Evolutionary conservation across 1,284 basidiomycete genomes (phyloP).

Genomic region (Cutaneotrichosporon curvatum): DNA sequence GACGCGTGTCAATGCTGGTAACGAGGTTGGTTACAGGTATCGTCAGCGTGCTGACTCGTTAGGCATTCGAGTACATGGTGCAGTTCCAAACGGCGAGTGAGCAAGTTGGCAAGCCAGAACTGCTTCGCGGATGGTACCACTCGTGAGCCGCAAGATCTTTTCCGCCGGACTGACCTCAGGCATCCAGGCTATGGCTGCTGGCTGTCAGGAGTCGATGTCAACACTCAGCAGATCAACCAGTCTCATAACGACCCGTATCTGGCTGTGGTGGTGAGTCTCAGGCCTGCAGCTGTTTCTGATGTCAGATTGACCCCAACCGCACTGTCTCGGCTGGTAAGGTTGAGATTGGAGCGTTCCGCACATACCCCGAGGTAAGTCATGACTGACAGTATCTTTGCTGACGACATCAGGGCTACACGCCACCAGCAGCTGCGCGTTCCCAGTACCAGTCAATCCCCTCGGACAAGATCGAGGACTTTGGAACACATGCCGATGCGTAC

Average conservation of each 20-base stretch:
- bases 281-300: background rate
- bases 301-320: slow-evolving; percentile 90
- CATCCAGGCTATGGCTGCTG: slow-evolving; percentile 97
- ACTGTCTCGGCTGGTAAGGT: slow-evolving; percentile 97
- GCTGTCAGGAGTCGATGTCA: slow-evolving; percentile 93
- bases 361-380: slow-evolving; percentile 65
- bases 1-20: slow-evolving; percentile 92
- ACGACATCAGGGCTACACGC: slow-evolving; percentile 60
- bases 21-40: slow-evolving; percentile 52
- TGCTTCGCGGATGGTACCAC: slow-evolving; percentile 98
- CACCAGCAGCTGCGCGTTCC: slow-evolving; percentile 63
- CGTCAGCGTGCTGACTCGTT: slow-evolving; percentile 5
- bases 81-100: slow-evolving; percentile 75
- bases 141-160: slow-evolving; percentile 48
- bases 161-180: slow-evolving; percentile 18
- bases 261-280: slow-evolving; percentile 77
- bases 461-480: slow-evolving; percentile 93
- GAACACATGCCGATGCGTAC: slow-evolving; percentile 95
- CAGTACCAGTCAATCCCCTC: slow-evolving; percentile 88
- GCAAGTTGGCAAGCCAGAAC: slow-evolving; percentile 71
- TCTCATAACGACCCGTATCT: slow-evolving; percentile 93
- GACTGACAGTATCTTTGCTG: background rate
- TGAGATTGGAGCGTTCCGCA: slow-evolving; percentile 96
- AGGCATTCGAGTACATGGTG: slow-evolving; percentile 97
- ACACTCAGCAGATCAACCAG: slow-evolving; percentile 92